Evolutionary conservation across 306 rosid genomes (phyloP).

Genomic region (Inga leiocalycina): DNA sequence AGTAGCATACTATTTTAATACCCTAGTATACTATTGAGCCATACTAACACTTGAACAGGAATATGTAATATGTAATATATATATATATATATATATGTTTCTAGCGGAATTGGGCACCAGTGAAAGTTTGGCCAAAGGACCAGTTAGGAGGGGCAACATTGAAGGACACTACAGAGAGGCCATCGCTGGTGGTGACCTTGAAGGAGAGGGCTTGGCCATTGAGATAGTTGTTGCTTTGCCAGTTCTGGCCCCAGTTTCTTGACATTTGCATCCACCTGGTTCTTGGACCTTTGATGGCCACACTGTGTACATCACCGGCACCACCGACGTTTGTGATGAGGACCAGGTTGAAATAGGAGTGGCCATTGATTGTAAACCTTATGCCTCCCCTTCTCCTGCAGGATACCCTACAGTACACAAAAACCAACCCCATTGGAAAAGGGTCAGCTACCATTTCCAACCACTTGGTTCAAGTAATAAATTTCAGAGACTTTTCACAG

Average conservation of each 20-base stretch:
- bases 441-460: not conserved
- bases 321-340: conserved; percentile 96
- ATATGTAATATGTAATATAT: conserved; percentile 1
- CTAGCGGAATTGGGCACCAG: conserved; percentile 81
- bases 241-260: conserved; percentile 97
- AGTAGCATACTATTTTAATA: conserved; percentile 74
- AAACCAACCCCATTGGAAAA: conserved; percentile 4
- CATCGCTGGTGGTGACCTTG: conserved; percentile 89
- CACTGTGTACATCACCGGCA: conserved; percentile 88
- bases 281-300: conserved; percentile 73
- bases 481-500: not conserved
- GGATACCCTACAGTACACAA: conserved; percentile 60
- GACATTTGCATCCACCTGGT: conserved; percentile 88
- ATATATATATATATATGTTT: not conserved
- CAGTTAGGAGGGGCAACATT: conserved; percentile 77
- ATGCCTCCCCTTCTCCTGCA: conserved; percentile 89
- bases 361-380: conserved; percentile 91
- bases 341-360: conserved; percentile 89
- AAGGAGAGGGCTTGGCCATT: conserved; percentile 91
- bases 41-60: conserved; percentile 17
- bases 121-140: conserved; percentile 95
- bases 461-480: not conserved
- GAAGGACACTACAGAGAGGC: conserved; percentile 62
- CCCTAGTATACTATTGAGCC: conserved; percentile 64
- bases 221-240: conserved; percentile 89